Base-by-base conservation (phyloP, 2,329 filamentous ascomycete species). In the Talaromyces sp. region DNA sequence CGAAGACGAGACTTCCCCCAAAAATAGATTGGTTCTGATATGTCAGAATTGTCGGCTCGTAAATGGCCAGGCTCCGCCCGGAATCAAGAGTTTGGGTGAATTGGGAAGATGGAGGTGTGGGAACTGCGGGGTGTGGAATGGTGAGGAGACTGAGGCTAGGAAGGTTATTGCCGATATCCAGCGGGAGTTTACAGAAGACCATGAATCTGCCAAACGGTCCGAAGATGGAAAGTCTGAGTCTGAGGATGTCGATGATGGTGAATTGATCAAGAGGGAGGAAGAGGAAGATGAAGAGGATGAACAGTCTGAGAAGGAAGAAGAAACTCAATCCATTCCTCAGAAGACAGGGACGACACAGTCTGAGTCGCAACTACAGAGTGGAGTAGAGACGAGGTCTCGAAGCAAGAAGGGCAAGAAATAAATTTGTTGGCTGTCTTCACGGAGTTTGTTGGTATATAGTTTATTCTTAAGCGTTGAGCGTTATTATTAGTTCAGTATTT, bases 1-100 rank as follows among this genome's bases (percentile, higher is more conserved):
- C 59, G 95, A 99, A 74, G 95, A 99, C 73, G 95, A 99, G 78
- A 96, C 91, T 4, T 88, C 91, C 13, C 87, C 94, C 2, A 96
- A 93, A 81, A 98, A 98, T 77, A 88, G 95, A 19, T 87, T 97
- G 66, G 94, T 89, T 7, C 82, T 99, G 69, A 92, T 99, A 64
- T 99, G 95, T 79, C 78, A 82, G 36, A 83, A 85, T 45, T 99
- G 95, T 76, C 85, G 92, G 34, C 85, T 97, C 1, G 93, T 99
- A 58, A 99, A 99, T 75, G 95, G 96, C 0, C 95, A 97, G 75
- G 95, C 95, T 3, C 93, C 95, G 1, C 94, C 95, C 0, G 95
- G 95, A 1, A 89, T 91, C 0, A 90, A 88, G 70, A 86, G 84
- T 0, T 79, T 94, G 1, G 87, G 91, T 45, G 93, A 97, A 61